phyloP scores from a whole-genome alignment of 495 filamentous ascomycete species.

The Penicillium argentinense region DNA sequence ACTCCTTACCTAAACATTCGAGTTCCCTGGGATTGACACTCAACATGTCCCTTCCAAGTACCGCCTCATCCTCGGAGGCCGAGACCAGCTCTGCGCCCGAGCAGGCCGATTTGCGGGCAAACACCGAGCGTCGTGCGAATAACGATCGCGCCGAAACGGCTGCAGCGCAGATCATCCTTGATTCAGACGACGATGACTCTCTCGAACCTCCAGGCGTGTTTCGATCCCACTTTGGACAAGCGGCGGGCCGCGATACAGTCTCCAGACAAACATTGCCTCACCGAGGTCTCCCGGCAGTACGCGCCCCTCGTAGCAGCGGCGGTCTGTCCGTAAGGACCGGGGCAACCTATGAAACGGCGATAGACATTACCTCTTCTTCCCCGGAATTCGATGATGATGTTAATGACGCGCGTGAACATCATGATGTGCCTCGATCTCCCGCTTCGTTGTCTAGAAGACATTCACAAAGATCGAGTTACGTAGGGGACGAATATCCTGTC shows the following conservation, averaged over 20 bases:
- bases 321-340: conserved; percentile 21
- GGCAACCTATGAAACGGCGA: conserved; percentile 34
- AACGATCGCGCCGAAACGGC: too few species aligned
- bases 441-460: background rate
- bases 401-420: too few species aligned
- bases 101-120: background rate
- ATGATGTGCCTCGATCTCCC: background rate
- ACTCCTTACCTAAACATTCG: background rate
- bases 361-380: conserved; percentile 40
- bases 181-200: background rate
- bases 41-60: background rate
- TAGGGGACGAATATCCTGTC: background rate
- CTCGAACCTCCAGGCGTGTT: background rate
- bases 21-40: background rate
- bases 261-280: conserved; percentile 10
- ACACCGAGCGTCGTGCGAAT: background rate
- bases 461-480: background rate
- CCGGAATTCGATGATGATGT: conserved; percentile 11
- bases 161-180: background rate
- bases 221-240: conserved; percentile 18
- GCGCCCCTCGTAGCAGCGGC: too few species aligned
- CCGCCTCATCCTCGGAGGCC: background rate
- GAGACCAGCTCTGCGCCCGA: background rate
- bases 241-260: conserved; percentile 6
- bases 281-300: conserved; percentile 6